A percentile compares a stretch with the other conserved stretches of the same genome.
phyloP scores from a whole-genome alignment of 1,139 yeast genomes.

The Suhomyces coccinellae region DNA sequence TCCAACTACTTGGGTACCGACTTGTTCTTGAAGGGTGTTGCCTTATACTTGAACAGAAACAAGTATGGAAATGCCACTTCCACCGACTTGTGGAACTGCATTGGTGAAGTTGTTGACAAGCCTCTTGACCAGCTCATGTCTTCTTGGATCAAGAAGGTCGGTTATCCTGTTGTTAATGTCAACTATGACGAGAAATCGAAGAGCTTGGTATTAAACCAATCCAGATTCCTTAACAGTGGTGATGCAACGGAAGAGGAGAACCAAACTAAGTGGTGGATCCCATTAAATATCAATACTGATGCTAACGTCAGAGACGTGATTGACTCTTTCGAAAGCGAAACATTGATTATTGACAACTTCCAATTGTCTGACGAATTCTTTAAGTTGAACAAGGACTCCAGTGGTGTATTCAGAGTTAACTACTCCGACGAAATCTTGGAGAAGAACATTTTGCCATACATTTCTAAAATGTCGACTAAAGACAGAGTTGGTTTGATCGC shows the following conservation, averaged over 20 bases:
- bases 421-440: constrained; percentile 54
- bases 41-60: constrained; percentile 66
- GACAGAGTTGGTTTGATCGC: constrained; percentile 71
- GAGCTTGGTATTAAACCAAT: constrained; percentile 58
- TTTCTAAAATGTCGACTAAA: constrained; percentile 48
- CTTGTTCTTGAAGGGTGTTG: constrained; percentile 68
- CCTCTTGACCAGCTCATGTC: constrained; percentile 74
- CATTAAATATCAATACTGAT: constrained; percentile 44
- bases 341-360: constrained; percentile 25
- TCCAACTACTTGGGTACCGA: constrained; percentile 68
- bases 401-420: constrained; percentile 67
- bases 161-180: constrained; percentile 79
- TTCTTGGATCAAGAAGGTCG: constrained; percentile 80
- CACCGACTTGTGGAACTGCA: constrained; percentile 75
- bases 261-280: constrained; percentile 71
- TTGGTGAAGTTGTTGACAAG: constrained; percentile 70
- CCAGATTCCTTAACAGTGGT: constrained; percentile 77
- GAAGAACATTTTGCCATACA: constrained; percentile 43
- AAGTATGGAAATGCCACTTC: constrained; percentile 78
- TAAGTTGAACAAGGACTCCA: constrained; percentile 62
- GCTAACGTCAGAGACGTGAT: constrained; percentile 29
- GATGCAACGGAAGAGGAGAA: constrained; percentile 63
- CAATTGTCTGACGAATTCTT: constrained; percentile 36
- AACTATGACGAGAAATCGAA: constrained; percentile 38
- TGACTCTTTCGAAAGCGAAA: constrained; percentile 26